Conservation (phyloP, 192 early-diverging fungal species). For the Coemansia sp. region DNA sequence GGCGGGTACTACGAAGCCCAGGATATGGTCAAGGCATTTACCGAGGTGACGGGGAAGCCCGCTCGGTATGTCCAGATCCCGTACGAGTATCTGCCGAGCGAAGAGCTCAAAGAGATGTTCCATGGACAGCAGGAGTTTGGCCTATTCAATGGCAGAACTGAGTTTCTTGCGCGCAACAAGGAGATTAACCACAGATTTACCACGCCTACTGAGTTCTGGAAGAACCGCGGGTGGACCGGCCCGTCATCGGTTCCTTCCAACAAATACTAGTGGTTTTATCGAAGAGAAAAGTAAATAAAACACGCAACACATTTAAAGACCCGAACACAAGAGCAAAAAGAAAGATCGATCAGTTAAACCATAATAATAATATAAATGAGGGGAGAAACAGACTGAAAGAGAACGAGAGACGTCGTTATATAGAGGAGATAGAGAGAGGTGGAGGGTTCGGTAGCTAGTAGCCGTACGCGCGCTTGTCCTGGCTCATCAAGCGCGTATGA, state of each 20-base stretch:
- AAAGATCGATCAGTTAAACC: too few relatives aligned
- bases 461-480: slow-evolving; percentile 25
- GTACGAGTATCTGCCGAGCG: neutral
- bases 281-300: too few relatives aligned
- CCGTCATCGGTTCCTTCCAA: neutral
- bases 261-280: neutral
- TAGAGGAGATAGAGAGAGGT: neutral
- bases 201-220: slow-evolving; percentile 33
- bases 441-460: slow-evolving; percentile 15
- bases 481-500: slow-evolving; percentile 29
- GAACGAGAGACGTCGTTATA: neutral
- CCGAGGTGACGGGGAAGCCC: slow-evolving; percentile 32
- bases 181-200: slow-evolving; percentile 17
- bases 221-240: slow-evolving; percentile 55
- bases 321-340: neutral
- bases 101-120: slow-evolving; percentile 28
- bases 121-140: slow-evolving; percentile 31
- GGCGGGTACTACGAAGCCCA: slow-evolving; percentile 31
- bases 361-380: neutral
- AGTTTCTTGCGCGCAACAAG: slow-evolving; percentile 32
- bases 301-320: too few relatives aligned
- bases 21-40: slow-evolving; percentile 40
- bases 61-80: slow-evolving; percentile 23
- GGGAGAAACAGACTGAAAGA: neutral
- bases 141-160: slow-evolving; percentile 22